These are phyloP conservation scores for Candida ulmi DNA, from an alignment of 805 yeast species.

Conservation along the genomic window DNA sequence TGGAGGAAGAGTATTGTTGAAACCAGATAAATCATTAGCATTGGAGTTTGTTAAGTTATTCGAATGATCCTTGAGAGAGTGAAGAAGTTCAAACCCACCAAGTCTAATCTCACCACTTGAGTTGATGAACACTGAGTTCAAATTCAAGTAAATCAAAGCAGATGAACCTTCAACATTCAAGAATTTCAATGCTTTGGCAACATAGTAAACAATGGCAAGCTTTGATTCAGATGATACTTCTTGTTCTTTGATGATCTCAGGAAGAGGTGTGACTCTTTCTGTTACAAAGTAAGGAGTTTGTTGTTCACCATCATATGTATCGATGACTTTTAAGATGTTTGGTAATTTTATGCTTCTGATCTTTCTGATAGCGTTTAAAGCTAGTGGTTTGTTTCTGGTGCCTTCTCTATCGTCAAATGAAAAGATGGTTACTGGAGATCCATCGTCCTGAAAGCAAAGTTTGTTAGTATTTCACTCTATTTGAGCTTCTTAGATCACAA, in stretches of 20 bases:
- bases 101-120: constrained; percentile 77
- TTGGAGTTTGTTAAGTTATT: neutral
- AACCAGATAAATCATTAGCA: constrained; percentile 1
- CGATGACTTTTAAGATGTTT: constrained; percentile 58
- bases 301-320: constrained; percentile 55
- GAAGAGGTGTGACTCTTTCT: constrained; percentile 57
- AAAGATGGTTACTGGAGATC: constrained; percentile 54
- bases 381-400: constrained; percentile 29
- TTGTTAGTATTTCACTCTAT: no score
- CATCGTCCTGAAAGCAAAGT: constrained; percentile 47
- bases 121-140: constrained; percentile 57
- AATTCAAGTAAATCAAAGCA: constrained; percentile 58
- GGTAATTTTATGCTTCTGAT: constrained; percentile 61
- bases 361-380: constrained; percentile 39
- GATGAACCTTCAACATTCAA: constrained; percentile 50
- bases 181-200: constrained; percentile 49
- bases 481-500: no score
- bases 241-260: constrained; percentile 29
- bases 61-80: constrained; percentile 35
- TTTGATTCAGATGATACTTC: constrained; percentile 31
- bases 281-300: constrained; percentile 51
- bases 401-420: constrained; percentile 48
- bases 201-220: constrained; percentile 49
- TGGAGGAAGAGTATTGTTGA: neutral
- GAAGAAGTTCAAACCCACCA: constrained; percentile 71